Percentiles rank a stretch among this genome's conserved stretches.
Conservation (phyloP, 2,329 filamentous ascomycete genomes). For the Ophiostoma ips region DNA sequence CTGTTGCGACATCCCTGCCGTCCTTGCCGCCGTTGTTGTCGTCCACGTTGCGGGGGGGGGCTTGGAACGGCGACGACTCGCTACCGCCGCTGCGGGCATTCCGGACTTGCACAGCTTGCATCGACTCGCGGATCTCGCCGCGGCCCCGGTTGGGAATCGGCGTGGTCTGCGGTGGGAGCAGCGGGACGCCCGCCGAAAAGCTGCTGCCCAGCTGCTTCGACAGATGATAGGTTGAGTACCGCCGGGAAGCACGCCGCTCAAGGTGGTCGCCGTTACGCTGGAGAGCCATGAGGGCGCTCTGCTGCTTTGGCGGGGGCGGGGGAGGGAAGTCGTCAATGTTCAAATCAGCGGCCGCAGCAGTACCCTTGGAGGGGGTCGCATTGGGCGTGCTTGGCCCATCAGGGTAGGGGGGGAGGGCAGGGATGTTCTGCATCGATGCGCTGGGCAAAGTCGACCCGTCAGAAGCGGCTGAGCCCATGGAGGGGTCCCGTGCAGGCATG, state of each 20-base stretch:
- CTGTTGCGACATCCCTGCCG: conserved; percentile 1
- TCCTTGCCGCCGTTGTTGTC: conserved; percentile 27
- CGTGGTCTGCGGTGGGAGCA: conserved; percentile 70
- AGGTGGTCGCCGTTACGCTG: conserved; percentile 76
- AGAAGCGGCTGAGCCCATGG: conserved; percentile 35
- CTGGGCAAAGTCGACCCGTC: conserved; percentile 60
- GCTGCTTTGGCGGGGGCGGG: conserved; percentile 58
- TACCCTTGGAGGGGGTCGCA: conserved; percentile 21
- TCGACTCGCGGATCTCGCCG: conserved; percentile 65
- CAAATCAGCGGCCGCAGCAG: conserved; percentile 31
- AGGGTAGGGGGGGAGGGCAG: conserved; percentile 60
- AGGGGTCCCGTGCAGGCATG: conserved; percentile 35
- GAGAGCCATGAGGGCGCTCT: conserved; percentile 78
- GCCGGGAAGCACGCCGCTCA: conserved; percentile 78
- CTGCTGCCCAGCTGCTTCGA: conserved; percentile 79
- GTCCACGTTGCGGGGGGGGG: conserved; percentile 49
- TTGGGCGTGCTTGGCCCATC: conserved; percentile 38
- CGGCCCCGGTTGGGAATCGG: conserved; percentile 76
- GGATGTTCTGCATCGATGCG: conserved; percentile 60
- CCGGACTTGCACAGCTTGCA: conserved; percentile 50
- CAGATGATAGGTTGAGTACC: conserved; percentile 95
- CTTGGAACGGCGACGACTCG: conserved; percentile 50
- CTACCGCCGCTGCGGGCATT: conserved; percentile 26
- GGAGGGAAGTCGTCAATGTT: conserved; percentile 55
- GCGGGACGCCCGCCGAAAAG: conserved; percentile 62